A percentile compares a stretch with the other conserved stretches of the same genome.
phyloP scores from a whole-genome alignment of 352 stramenopile genomes.

The Phytophthora cajani region DNA sequence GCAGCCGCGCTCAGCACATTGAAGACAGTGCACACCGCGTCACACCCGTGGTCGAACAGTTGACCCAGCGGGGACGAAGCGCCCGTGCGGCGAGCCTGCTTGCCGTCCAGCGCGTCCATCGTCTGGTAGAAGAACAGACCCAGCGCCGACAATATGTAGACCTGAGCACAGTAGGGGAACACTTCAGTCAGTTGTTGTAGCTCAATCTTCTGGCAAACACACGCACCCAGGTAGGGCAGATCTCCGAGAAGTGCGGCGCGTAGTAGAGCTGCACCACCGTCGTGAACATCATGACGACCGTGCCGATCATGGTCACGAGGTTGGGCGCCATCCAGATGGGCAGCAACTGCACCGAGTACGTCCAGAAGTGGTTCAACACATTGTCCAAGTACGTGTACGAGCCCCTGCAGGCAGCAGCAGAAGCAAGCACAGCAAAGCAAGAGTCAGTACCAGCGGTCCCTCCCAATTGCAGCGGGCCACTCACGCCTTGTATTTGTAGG shows the following conservation, averaged over 20 bases:
- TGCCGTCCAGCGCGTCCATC: conserved; percentile 99
- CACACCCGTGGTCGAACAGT: conserved; percentile 98
- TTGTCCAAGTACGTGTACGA: conserved; percentile 91
- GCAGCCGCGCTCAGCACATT: conserved; percentile 81
- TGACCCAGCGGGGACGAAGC: conserved; percentile 96
- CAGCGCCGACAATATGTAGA: conserved; percentile 79
- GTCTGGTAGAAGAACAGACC: conserved; percentile 96
- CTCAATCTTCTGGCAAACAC: not conserved
- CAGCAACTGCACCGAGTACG: conserved; percentile 79
- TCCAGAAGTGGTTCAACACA: conserved; percentile 90
- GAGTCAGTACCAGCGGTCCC: not conserved
- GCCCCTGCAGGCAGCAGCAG: conserved; percentile 45
- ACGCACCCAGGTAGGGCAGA: conserved; percentile 64
- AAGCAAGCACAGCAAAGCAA: not conserved
- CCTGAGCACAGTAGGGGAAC: conserved; percentile 13
- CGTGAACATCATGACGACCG: conserved; percentile 75
- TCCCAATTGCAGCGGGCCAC: conserved; percentile 20
- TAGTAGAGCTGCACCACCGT: conserved; percentile 83
- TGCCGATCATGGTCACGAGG: conserved; percentile 91
- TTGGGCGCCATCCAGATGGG: conserved; percentile 92
- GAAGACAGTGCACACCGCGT: conserved; percentile 84
- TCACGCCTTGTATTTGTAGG: conserved; percentile 91
- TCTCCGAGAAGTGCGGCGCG: conserved; percentile 71
- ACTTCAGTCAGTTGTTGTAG: not conserved
- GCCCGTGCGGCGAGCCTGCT: conserved; percentile 96